Evolutionary conservation across 768 basidiomycete species (phyloP), one percentile per base, ranked within the genome.

Genomic region (Fibroporia radiculosa): DNA sequence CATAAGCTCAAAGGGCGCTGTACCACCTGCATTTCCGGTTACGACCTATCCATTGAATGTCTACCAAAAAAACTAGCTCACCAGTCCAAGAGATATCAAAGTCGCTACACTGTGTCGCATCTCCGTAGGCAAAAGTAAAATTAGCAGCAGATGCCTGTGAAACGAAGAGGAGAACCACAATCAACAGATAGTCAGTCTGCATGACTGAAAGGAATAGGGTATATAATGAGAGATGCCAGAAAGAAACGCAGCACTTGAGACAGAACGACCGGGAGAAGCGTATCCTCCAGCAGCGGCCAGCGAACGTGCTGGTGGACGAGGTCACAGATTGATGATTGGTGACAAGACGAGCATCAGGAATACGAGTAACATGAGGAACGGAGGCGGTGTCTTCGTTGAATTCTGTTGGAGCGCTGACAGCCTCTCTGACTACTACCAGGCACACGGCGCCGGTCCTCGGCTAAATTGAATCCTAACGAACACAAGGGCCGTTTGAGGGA

Each of bases 61-160:
- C 25, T 11, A 40, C 27, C 36, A 13, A 32, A n/a, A 13, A 7
- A 34, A 46, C 8, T 18, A 32, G 28, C 68, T 56, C 55, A 82
- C 85, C 83, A 45, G 67, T 64, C 83, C 84, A 86, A 25, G 71
- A 66, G 41, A 89, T 53, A 35, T 61, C 56, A n/a, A 86, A 61
- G 56, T 73, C 59, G 50, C 77, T 83, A 56, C 86, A 89, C 57
- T 80, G 64, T 0, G 78, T 70, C 4, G 80, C 73, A 8, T 63
- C 42, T 24, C 65, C 62, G 56, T 78, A 72, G 49, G 66, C 57
- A 67, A 84, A 82, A 19, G 71, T 74, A 56, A 70, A 71, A 37
- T 61, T 61, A 22, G 58, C 55, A 6, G 58, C 58, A 40, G 49
- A 36, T 50, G 26, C 41, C 34, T 18, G 50, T 48, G 39, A 51